Evolutionary conservation across 2,329 filamentous ascomycete species (phyloP), one percentile per base, ranked within the genome.

Genomic region (Sphaerulina musiva): DNA sequence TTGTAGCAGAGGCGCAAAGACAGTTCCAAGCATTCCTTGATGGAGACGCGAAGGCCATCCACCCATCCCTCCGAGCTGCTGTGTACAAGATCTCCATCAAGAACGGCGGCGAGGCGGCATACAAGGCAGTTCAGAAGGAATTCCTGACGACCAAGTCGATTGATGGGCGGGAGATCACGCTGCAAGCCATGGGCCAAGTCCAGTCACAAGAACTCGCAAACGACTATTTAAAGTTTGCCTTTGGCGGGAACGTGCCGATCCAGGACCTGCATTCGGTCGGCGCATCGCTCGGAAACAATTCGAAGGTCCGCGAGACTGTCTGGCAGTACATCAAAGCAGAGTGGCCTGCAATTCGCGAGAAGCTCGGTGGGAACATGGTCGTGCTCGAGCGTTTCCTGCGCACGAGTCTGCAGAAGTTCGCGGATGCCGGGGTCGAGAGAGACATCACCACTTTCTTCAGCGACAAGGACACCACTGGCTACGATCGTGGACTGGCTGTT

Each of bases 361-460:
- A 86, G 70, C 78, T 97, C 51, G 83, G 81, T 69, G 78, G 78
- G 41, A 96, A 96, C 74, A 87, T 89, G 59, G 86, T 96, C 31
- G 82, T 96, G 2, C 77, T 96, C 12, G 92, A 98, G 73, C 84
- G 92, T 46, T 95, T 95, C 73, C 75, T 98, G 64, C 84, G 87
- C 63, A 77, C 87, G 62, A 84, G 84, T 43, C 75, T 98, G 62
- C 82, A 82, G 65, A 87, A 87, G 68, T 97, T 95, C 69, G 82
- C 87, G 2, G 84, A 89, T 63, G 73, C 77, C 11, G 79, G 80
- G 59, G 78, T 82, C 12, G 80, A 89, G 58, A 78, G 83, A 60
- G 89, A 96, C 51, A 93, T 98, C 64, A 78, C 84, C 47, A 70
- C 74, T 2, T 98, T 98, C 78, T 98, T 97, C 77, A 78, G 81